A percentile compares a stretch with the other conserved stretches of the same genome.
Evolutionary conservation across 352 stramenopile species (phyloP).

Genomic region (Globisporangium paddicum): DNA sequence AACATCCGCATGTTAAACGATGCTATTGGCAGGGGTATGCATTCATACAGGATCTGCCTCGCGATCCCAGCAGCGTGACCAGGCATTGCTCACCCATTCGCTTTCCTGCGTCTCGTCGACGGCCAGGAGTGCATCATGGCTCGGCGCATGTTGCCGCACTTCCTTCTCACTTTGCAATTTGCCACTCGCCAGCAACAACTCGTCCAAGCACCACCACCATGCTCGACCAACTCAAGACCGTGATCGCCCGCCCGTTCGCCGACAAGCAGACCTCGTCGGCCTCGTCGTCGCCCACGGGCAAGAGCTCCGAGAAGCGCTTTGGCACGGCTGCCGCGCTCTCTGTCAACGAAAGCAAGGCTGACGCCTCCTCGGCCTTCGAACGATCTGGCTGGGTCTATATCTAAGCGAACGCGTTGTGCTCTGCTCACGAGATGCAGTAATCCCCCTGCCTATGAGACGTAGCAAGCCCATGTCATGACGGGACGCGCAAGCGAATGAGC

Average conservation of each 20-base stretch:
- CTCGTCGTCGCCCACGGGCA: neutral
- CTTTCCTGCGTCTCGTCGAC: constrained; percentile 6
- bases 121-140: constrained; percentile 1
- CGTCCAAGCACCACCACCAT: constrained; percentile 18
- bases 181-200: neutral
- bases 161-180: constrained; percentile 40
- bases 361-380: constrained; percentile 70
- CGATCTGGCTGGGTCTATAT: constrained; percentile 75
- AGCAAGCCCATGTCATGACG: neutral
- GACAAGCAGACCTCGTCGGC: constrained; percentile 19
- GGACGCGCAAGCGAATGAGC: neutral
- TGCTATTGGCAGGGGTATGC: too few species aligned
- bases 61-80: neutral
- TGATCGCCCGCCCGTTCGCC: constrained; percentile 31
- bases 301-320: constrained; percentile 37
- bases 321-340: constrained; percentile 18
- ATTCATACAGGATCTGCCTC: neutral
- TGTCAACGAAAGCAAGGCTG: constrained; percentile 33
- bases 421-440: too few species aligned
- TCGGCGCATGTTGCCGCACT: neutral
- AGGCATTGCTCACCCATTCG: neutral
- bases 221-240: constrained; percentile 75
- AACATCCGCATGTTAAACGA: too few species aligned
- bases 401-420: constrained; percentile 23
- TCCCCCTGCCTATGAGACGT: too few species aligned